Conservation (phyloP, 1,139 yeast species). For the Casaregolazyma suthepensis region DNA sequence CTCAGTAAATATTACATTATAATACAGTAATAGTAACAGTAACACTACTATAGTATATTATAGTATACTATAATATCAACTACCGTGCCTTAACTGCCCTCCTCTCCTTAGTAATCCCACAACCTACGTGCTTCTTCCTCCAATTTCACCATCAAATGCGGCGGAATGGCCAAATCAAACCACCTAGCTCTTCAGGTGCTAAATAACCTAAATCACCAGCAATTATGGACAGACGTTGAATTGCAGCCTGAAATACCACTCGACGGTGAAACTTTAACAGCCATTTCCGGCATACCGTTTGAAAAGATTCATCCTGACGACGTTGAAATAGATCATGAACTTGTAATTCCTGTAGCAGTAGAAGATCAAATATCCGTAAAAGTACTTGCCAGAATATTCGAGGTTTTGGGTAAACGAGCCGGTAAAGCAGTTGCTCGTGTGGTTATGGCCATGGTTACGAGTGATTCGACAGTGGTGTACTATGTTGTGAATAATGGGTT, state of each 20-base stretch:
- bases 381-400: slow-evolving; percentile 30
- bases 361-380: slow-evolving; percentile 30
- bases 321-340: slow-evolving; percentile 17
- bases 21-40: too few species aligned
- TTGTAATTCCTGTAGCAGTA: slow-evolving; percentile 28
- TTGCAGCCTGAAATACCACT: not conserved
- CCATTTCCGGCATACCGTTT: slow-evolving; percentile 30
- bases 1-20: too few species aligned
- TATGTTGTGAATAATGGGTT: slow-evolving; percentile 60
- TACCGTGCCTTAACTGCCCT: not conserved
- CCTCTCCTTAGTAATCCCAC: not conserved
- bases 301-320: slow-evolving; percentile 32
- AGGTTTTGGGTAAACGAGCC: slow-evolving; percentile 9
- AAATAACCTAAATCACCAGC: slow-evolving; percentile 46
- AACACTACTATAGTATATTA: too few species aligned
- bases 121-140: not conserved
- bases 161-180: not conserved
- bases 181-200: slow-evolving; percentile 7
- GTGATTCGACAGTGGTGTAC: slow-evolving; percentile 64
- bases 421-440: slow-evolving; percentile 37
- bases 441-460: slow-evolving; percentile 51
- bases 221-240: slow-evolving; percentile 45
- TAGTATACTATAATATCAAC: too few species aligned
- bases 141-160: not conserved
- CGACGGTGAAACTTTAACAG: slow-evolving; percentile 5